Conservation (phyloP, 108 stramenopile genomes). For the Fragilaria radians region DNA sequence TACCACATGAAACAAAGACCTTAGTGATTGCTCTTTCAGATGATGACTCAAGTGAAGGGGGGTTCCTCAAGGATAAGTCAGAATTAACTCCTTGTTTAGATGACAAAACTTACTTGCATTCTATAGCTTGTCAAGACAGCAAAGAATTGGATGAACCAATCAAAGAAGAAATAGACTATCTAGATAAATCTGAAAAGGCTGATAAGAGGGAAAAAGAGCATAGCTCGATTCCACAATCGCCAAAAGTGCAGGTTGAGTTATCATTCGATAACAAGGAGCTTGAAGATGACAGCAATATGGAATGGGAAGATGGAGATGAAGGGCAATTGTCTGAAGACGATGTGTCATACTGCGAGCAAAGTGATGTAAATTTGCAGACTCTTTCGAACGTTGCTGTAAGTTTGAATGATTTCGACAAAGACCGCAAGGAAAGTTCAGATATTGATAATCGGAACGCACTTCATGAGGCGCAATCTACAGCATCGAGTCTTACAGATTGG, state of each 20-base stretch:
- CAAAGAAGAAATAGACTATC: too few relatives aligned
- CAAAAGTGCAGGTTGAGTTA: too few relatives aligned
- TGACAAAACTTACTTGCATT: too few relatives aligned
- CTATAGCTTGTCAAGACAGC: too few relatives aligned
- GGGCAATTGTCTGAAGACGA: constrained; percentile 2
- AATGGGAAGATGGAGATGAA: constrained; percentile 26
- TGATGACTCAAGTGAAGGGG: constrained; percentile 21
- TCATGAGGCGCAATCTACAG: constrained; percentile 73
- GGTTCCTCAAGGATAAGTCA: constrained; percentile 17
- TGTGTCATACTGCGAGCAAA: not conserved
- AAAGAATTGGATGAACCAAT: too few relatives aligned
- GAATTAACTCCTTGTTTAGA: too few relatives aligned
- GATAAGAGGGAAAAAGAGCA: too few relatives aligned
- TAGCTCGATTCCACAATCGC: too few relatives aligned
- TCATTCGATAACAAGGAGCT: constrained; percentile 7
- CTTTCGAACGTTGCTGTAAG: not conserved
- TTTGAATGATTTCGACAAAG: not conserved
- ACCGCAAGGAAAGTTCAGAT: not conserved
- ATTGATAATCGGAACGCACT: constrained; percentile 47
- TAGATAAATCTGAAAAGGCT: too few relatives aligned
- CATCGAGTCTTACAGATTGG: constrained; percentile 82
- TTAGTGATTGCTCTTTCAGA: not conserved
- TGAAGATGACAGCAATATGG: constrained; percentile 9
- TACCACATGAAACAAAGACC: too few relatives aligned
- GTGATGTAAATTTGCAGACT: not conserved